Evolutionary conservation across 768 basidiomycete species (phyloP).

Genomic region (Lenzites betulinus): DNA sequence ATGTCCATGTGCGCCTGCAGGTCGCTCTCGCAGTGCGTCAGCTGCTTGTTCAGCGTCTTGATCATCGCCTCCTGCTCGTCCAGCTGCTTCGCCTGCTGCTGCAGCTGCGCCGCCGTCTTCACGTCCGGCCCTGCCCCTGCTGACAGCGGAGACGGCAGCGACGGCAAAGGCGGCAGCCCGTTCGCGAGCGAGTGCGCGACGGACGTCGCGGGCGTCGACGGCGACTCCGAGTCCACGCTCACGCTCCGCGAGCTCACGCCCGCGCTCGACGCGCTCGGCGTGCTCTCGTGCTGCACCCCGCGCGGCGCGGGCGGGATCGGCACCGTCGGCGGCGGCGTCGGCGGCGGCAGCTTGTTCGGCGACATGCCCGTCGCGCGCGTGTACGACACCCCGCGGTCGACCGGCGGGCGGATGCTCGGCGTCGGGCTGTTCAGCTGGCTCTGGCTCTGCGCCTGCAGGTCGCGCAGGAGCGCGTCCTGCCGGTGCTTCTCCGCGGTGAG

Average conservation of each 20-base stretch:
- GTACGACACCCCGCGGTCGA: constrained; percentile 43
- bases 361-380: constrained; percentile 61
- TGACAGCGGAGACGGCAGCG: constrained; percentile 27
- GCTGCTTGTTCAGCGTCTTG: constrained; percentile 90
- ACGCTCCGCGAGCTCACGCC: constrained; percentile 59
- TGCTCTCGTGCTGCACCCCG: constrained; percentile 47
- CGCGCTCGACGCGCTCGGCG: constrained; percentile 56
- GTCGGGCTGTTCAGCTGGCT: constrained; percentile 61
- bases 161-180: constrained; percentile 31
- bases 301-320: constrained; percentile 83
- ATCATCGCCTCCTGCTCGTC: constrained; percentile 91
- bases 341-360: constrained; percentile 78
- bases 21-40: constrained; percentile 91
- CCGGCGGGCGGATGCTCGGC: constrained; percentile 43
- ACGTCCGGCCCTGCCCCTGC: constrained; percentile 44
- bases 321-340: constrained; percentile 83
- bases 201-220: constrained; percentile 55
- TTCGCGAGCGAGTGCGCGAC: constrained; percentile 37
- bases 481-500: constrained; percentile 72
- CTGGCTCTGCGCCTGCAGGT: too few relatives aligned
- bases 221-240: constrained; percentile 70
- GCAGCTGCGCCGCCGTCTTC: constrained; percentile 60
- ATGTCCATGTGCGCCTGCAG: constrained; percentile 91
- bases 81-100: constrained; percentile 73
- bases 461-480: constrained; percentile 70